Conservation (phyloP, 257 asterid species). For the Plantago ovata region DNA sequence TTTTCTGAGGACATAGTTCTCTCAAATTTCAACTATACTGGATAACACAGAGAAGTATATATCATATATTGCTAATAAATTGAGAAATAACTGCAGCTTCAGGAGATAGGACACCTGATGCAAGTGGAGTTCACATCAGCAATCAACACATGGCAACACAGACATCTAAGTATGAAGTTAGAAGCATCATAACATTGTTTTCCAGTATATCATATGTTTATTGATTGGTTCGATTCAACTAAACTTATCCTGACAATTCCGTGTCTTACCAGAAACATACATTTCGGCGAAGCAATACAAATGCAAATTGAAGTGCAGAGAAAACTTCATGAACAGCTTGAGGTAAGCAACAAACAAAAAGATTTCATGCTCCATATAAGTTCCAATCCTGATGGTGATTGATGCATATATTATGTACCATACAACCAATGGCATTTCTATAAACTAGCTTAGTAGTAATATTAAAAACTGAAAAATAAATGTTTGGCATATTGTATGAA, state of each 20-base stretch:
- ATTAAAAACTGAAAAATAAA: no score
- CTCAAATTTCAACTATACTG: not conserved
- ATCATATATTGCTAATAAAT: constrained; percentile 21
- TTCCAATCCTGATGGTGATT: no score
- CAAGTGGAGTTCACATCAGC: constrained; percentile 43
- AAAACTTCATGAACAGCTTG: constrained; percentile 81
- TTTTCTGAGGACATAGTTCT: constrained; percentile 13
- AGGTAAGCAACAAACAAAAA: constrained; percentile 39
- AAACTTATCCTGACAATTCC: constrained; percentile 17
- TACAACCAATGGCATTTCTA: no score
- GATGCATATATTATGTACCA: no score
- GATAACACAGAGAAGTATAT: not conserved
- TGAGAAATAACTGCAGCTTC: constrained; percentile 37
- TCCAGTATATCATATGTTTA: constrained; percentile 10
- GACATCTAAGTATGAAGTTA: constrained; percentile 50
- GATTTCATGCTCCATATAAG: not conserved
- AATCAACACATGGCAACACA: constrained; percentile 45
- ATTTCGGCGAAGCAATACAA: constrained; percentile 67
- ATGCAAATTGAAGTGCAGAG: constrained; percentile 88
- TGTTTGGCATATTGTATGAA: no score
- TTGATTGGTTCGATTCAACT: not conserved
- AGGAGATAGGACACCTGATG: constrained; percentile 52
- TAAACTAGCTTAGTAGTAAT: no score
- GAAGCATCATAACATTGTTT: constrained; percentile 11
- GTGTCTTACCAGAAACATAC: constrained; percentile 52